Evolutionary conservation across 2,329 filamentous ascomycete species (phyloP).

Genomic region (Monosporascus sp.): DNA sequence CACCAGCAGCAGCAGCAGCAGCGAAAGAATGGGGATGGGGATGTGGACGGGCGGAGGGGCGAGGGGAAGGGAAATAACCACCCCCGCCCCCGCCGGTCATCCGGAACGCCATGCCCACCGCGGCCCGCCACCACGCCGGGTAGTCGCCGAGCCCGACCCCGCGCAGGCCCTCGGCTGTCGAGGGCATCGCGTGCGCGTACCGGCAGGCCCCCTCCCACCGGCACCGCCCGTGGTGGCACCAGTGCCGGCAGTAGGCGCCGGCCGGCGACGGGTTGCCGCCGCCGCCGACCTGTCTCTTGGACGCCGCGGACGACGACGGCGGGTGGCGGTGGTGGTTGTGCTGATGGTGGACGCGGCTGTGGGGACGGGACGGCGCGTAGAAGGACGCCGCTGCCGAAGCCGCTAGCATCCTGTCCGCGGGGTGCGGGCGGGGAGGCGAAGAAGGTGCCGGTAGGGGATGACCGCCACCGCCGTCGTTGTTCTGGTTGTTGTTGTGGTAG

Average conservation of each 20-base stretch:
- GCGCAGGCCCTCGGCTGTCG: slow-evolving; percentile 32
- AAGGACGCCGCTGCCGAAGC: background rate
- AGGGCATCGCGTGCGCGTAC: slow-evolving; percentile 44
- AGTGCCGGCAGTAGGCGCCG: slow-evolving; percentile 36
- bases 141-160: slow-evolving; percentile 36
- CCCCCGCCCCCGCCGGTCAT: background rate
- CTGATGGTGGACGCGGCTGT: background rate
- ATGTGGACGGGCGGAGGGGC: no score
- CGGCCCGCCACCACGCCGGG: slow-evolving; percentile 37
- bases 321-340: background rate
- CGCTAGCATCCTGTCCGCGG: background rate
- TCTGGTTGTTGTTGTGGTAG: background rate
- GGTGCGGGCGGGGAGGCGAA: background rate
- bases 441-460: background rate
- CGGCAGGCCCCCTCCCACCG: slow-evolving; percentile 38
- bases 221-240: slow-evolving; percentile 44
- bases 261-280: background rate
- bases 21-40: no score
- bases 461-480: no score
- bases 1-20: background rate
- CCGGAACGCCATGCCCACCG: slow-evolving; percentile 7
- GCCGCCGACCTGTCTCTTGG: no score
- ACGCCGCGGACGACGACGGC: background rate
- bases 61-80: no score
- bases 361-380: background rate